Conservation (phyloP, 2,329 filamentous ascomycete species). For the Neopestalotiopsis clavispora region DNA sequence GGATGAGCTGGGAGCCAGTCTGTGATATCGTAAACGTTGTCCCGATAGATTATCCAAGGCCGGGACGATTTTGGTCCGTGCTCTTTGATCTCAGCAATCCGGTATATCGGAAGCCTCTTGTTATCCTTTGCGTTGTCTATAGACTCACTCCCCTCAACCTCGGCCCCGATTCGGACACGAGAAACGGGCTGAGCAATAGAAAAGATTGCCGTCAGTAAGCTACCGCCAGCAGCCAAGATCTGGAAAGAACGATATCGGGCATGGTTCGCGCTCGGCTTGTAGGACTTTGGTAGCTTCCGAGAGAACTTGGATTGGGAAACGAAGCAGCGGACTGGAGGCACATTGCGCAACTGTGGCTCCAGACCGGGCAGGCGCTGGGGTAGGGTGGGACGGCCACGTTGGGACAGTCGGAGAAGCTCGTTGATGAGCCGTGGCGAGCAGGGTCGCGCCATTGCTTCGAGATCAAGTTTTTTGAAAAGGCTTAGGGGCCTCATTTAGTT, state of each 20-base stretch:
- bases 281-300: neutral
- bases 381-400: neutral
- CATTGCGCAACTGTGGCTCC: neutral
- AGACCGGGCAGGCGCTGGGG: neutral
- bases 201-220: slow-evolving; percentile 32
- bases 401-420: neutral
- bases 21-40: slow-evolving; percentile 73
- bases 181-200: slow-evolving; percentile 30
- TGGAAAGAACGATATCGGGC: slow-evolving; percentile 26
- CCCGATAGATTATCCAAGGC: slow-evolving; percentile 69
- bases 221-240: slow-evolving; percentile 32
- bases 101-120: slow-evolving; percentile 52
- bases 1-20: slow-evolving; percentile 71
- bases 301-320: neutral
- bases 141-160: slow-evolving; percentile 1
- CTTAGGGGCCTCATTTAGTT: neutral
- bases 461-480: neutral
- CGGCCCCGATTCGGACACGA: slow-evolving; percentile 23
- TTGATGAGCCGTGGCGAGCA: neutral
- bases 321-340: neutral
- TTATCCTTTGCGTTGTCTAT: slow-evolving; percentile 24
- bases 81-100: slow-evolving; percentile 55
- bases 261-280: slow-evolving; percentile 17
- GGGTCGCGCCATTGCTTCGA: neutral
- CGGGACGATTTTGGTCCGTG: slow-evolving; percentile 56